Conservation (phyloP, 208 protist species). For the Trypanosoma theileri region DNA sequence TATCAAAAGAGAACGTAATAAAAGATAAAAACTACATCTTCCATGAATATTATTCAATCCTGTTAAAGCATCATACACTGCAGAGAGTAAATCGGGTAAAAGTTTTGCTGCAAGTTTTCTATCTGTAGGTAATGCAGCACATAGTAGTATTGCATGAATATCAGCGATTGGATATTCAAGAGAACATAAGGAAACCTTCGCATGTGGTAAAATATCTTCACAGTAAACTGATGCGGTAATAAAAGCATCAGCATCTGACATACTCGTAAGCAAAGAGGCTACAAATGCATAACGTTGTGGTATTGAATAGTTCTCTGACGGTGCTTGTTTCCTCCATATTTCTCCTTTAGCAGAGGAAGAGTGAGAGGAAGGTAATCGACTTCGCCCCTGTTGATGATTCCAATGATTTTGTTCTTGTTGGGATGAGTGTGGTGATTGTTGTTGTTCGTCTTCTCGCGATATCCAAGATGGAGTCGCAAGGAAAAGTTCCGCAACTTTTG, state of each 20-base stretch:
- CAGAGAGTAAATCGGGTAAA: slow-evolving; percentile 32
- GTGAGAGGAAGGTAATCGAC: no score
- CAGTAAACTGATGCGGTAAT: slow-evolving; percentile 35
- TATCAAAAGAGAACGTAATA: slow-evolving; percentile 29
- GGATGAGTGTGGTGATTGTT: no score
- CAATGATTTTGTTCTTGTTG: not conserved
- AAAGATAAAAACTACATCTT: slow-evolving; percentile 26
- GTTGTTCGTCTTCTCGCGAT: no score
- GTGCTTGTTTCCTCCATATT: not conserved
- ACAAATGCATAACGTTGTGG: slow-evolving; percentile 39
- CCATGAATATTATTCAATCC: slow-evolving; percentile 1
- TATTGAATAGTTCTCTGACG: not conserved
- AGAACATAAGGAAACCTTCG: not conserved
- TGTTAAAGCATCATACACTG: slow-evolving; percentile 31
- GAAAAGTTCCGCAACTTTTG: slow-evolving; percentile 22
- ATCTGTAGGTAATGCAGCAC: slow-evolving; percentile 34
- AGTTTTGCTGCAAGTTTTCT: slow-evolving; percentile 15
- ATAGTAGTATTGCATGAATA: slow-evolving; percentile 33
- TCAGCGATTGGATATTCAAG: slow-evolving; percentile 30
- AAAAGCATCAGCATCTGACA: slow-evolving; percentile 52
- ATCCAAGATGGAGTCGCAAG: not conserved
- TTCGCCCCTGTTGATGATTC: not conserved
- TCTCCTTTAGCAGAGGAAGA: not conserved
- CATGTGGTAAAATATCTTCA: slow-evolving; percentile 31
- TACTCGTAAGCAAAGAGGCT: slow-evolving; percentile 39